Evolutionary conservation across 2,329 filamentous ascomycete genomes (phyloP).

Genomic region (Trichoderma sp.): DNA sequence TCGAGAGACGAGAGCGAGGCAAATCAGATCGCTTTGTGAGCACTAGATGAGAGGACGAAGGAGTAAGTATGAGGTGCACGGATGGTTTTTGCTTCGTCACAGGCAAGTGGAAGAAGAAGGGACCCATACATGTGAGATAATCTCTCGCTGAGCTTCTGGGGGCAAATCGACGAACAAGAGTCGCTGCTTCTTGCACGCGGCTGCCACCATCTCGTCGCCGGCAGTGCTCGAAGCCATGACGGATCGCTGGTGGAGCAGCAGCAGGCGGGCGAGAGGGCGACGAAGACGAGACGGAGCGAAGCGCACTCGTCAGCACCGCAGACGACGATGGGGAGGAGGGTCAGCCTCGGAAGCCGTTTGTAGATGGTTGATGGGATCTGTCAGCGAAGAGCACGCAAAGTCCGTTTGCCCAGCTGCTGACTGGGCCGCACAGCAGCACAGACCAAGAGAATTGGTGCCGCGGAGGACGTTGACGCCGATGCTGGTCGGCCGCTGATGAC

Average conservation of each 20-base stretch:
- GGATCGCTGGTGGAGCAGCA: constrained; percentile 1
- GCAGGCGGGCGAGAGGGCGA: constrained; percentile 20
- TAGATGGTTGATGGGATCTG: background rate
- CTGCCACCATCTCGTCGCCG: constrained; percentile 33
- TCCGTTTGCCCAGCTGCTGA: constrained; percentile 2
- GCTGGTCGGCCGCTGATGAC: background rate
- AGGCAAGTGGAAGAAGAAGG: background rate
- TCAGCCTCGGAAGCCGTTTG: background rate
- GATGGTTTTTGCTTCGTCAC: background rate
- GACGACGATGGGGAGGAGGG: background rate
- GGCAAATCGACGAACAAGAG: constrained; percentile 48
- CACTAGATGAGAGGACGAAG: constrained; percentile 44
- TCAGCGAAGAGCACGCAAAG: background rate
- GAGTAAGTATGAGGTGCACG: background rate
- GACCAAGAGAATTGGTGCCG: background rate
- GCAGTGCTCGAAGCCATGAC: constrained; percentile 42
- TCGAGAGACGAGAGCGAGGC: constrained; percentile 59
- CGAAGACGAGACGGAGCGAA: constrained; percentile 5
- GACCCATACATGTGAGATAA: constrained; percentile 48
- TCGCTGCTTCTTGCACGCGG: constrained; percentile 17
- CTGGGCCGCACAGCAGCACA: background rate
- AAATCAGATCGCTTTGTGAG: constrained; percentile 55
- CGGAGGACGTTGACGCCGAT: background rate
- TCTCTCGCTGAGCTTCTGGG: constrained; percentile 51
- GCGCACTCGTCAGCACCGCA: constrained; percentile 7